phyloP scores from a whole-genome alignment of 768 basidiomycete species.

The Rhodocollybia butyracea region DNA sequence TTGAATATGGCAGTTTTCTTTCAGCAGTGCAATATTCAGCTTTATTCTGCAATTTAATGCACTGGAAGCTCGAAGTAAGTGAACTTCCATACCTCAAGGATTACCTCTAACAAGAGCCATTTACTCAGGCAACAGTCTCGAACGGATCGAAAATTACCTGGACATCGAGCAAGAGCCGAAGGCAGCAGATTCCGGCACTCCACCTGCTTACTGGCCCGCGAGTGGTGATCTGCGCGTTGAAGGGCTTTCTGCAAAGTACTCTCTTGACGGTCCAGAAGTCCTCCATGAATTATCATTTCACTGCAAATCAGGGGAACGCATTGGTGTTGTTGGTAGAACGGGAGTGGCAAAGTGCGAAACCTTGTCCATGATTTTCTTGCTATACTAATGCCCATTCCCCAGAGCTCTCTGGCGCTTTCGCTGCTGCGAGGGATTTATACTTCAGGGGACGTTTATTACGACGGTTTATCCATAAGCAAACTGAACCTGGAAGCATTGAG shows the following conservation, averaged over 20 bases:
- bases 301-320: slow-evolving; percentile 41
- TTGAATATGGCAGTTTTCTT: slow-evolving; percentile 31
- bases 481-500: slow-evolving; percentile 46
- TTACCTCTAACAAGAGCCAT: not conserved
- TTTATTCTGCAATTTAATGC: slow-evolving; percentile 18
- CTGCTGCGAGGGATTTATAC: slow-evolving; percentile 48
- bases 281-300: slow-evolving; percentile 42
- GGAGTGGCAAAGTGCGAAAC: slow-evolving; percentile 44
- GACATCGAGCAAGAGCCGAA: slow-evolving; percentile 46
- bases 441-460: slow-evolving; percentile 42
- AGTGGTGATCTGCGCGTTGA: slow-evolving; percentile 41
- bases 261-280: slow-evolving; percentile 39
- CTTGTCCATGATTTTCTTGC: slow-evolving; percentile 16
- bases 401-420: slow-evolving; percentile 44
- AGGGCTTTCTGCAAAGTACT: slow-evolving; percentile 38
- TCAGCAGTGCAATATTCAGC: slow-evolving; percentile 16
- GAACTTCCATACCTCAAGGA: not conserved
- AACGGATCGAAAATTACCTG: slow-evolving; percentile 44
- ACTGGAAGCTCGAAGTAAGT: slow-evolving; percentile 17
- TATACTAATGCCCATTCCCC: not conserved
- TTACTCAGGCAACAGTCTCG: slow-evolving; percentile 18
- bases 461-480: slow-evolving; percentile 34
- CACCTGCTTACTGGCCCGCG: slow-evolving; percentile 52
- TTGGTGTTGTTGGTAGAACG: slow-evolving; percentile 57
- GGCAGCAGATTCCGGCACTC: slow-evolving; percentile 27